Base-by-base conservation (phyloP, 1,284 basidiomycete species). In the Ganoderma sp. region DNA sequence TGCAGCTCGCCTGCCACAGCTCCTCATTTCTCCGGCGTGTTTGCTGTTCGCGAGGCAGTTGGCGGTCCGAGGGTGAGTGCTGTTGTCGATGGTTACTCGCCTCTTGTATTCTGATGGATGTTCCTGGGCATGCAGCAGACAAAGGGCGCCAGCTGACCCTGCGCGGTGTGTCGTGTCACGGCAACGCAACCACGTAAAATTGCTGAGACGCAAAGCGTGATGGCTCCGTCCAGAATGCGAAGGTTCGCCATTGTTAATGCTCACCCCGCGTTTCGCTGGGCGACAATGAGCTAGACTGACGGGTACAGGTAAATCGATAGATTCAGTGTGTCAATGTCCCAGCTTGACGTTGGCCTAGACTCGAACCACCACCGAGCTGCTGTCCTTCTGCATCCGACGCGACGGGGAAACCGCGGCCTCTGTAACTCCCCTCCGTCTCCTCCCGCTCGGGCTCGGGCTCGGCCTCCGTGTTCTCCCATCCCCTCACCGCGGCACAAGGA, bases 191-290 rank as follows among this genome's bases (percentile, higher is more conserved):
- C 66, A 67, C 66, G 66, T 67, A 67, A 67, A 45, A n/a, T 34
- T 58, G 66, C 66, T 67, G 66, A 67, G 61, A 59, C 54, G 42
- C 66, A 61, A 67, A 63, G 42, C 65, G 65, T 45, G 52, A 41
- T 17, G 50, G 25, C 39, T 57, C 57, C 65, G 58, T n/a, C 28
- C 61, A 42, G 19, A 61, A 58, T 32, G 54, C 66, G 66, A 67
- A 67, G 66, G 54, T 67, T 67, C 48, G 19, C 37, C 15, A 42
- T 15, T 56, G 48, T 22, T 52, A 52, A 52, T 52, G 41, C 41
- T 22, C 65, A 32, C 39, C 25, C 41, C 12, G 17, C 39, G 39
- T 60, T 41, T 41, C 58, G n/a, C 37, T 41, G 34, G 39, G 17
- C 10, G 19, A 32, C 17, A 45, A 43, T 14, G 65, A 61, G 65